Percentiles rank a stretch among this genome's conserved stretches.
These are phyloP conservation scores for Talaromyces ruber DNA, from an alignment of 495 filamentous ascomycete species.

Conservation along the genomic window DNA sequence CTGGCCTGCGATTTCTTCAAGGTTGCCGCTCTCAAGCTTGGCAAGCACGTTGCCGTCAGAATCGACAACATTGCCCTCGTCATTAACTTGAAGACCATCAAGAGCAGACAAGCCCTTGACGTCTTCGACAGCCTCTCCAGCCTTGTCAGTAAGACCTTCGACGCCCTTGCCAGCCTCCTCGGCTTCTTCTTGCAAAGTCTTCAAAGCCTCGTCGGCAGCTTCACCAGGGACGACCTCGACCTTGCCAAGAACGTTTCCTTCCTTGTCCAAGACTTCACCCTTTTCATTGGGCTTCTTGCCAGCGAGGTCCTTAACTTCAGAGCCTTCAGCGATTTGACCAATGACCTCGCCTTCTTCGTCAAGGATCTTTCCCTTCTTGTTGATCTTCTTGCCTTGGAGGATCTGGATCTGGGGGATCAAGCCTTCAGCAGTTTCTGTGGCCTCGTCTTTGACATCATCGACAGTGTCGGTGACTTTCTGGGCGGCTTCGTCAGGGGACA, in stretches of 20 bases:
- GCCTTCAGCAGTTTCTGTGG: slow-evolving; percentile 17
- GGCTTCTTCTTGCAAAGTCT: slow-evolving; percentile 33
- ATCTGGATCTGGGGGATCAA: slow-evolving; percentile 37
- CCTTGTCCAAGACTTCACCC: slow-evolving; percentile 41
- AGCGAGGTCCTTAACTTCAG: slow-evolving; percentile 37
- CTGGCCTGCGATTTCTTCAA: slow-evolving; percentile 39
- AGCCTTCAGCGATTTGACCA: slow-evolving; percentile 43
- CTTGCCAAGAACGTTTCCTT: slow-evolving; percentile 40
- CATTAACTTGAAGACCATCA: slow-evolving; percentile 60
- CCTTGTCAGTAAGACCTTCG: slow-evolving; percentile 3
- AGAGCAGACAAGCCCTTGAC: slow-evolving; percentile 39
- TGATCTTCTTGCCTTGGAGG: slow-evolving; percentile 42
- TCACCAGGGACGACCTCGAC: slow-evolving; percentile 42
- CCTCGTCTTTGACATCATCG: slow-evolving; percentile 14
- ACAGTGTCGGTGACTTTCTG: slow-evolving; percentile 15
- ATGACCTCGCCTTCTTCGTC: slow-evolving; percentile 45
- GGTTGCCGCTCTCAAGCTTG: slow-evolving; percentile 37
- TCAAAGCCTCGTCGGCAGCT: slow-evolving; percentile 41
- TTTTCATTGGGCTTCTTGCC: slow-evolving; percentile 43
- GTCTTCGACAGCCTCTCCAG: slow-evolving; percentile 9
- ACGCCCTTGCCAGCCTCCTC: slow-evolving; percentile 15
- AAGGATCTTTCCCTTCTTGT: slow-evolving; percentile 48
- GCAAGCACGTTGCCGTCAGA: slow-evolving; percentile 44
- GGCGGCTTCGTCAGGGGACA: slow-evolving; percentile 15
- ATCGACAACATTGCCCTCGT: slow-evolving; percentile 56